phyloP scores from a whole-genome alignment of 2,329 filamentous ascomycete genomes.

The Aspergillus terreus region DNA sequence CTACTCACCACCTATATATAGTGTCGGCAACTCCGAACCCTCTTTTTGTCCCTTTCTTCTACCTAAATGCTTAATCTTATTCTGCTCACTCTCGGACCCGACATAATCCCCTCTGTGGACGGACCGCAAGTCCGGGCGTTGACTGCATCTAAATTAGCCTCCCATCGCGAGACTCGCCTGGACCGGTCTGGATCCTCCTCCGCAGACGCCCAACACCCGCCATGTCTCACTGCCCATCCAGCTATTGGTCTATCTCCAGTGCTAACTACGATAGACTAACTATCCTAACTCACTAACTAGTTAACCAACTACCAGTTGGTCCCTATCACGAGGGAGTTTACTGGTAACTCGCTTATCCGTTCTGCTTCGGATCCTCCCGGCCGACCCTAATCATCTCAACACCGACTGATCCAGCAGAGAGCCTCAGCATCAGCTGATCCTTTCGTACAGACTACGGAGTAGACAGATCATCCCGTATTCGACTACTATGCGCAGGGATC shows the following conservation, averaged over 20 bases:
- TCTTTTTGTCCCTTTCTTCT: no score
- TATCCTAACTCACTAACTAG: no score
- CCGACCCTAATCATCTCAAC: background rate
- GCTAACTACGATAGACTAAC: no score
- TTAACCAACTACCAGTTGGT: no score
- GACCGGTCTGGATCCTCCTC: conserved; percentile 8
- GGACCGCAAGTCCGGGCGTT: background rate
- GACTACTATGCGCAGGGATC: no score
- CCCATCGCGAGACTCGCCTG: conserved; percentile 4
- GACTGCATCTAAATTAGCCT: background rate
- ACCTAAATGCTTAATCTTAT: no score
- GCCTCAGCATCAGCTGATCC: background rate
- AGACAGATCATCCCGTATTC: no score
- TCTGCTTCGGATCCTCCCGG: background rate
- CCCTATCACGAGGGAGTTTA: no score
- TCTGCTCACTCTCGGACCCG: no score
- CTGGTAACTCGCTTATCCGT: background rate
- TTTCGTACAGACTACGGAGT: no score
- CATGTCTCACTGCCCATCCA: background rate
- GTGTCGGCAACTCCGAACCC: background rate
- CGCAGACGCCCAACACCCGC: background rate
- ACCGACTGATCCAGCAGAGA: background rate
- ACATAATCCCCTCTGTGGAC: background rate
- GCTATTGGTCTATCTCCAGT: background rate
- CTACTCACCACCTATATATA: background rate